Base-by-base conservation (phyloP, 2,329 filamentous ascomycete genomes). In the Aspergillus ruber region DNA sequence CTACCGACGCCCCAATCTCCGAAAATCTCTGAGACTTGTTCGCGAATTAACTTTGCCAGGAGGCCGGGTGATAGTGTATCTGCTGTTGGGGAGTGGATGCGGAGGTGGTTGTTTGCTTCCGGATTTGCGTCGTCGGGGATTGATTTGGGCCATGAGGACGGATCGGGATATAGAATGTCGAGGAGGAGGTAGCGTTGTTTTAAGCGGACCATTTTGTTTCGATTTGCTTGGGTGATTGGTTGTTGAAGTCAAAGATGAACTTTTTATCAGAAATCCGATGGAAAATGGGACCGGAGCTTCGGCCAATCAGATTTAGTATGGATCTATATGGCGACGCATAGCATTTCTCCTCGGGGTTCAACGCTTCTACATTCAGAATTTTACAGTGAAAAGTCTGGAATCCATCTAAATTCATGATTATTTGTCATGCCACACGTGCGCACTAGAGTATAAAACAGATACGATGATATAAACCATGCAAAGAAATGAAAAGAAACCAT, bases 151-250 rank as follows among this genome's bases (percentile, higher is more conserved):
- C 57, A 61, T 46, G 63, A 57, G n/a, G 52, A 51, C 15, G 60
- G 55, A 6, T 82, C 77, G 0, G 90, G 89, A 61, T 96, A 96
- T 42, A 97, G 77, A 56, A 97, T 90, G 65, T 95, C 88, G 52
- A 97, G 82, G n/a, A 97, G 82, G 15, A 98, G 80, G 68, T 98
- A 98, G 60, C 93, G 85, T 69, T 95, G 86, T 71, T 98, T 98
- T 57, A 97, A 82, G 64, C 93, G 88, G 50, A 98, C 93, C 93
- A 98, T 96, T 43, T 39, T 71, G 56, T n/a, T 35, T n/a, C 9
- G 10, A 9, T 39, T 44, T 42, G 35, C 2, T 45, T 42, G 25
- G 13, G 20, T 36, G 25, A 20, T 20, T 17, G 8, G 15, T 17
- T 33, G n/a, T 33, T 10, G 29, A n/a, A 39, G 36, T 17, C 6